Base-by-base conservation (phyloP, 768 basidiomycete genomes). In the Tulasnella sp. region DNA sequence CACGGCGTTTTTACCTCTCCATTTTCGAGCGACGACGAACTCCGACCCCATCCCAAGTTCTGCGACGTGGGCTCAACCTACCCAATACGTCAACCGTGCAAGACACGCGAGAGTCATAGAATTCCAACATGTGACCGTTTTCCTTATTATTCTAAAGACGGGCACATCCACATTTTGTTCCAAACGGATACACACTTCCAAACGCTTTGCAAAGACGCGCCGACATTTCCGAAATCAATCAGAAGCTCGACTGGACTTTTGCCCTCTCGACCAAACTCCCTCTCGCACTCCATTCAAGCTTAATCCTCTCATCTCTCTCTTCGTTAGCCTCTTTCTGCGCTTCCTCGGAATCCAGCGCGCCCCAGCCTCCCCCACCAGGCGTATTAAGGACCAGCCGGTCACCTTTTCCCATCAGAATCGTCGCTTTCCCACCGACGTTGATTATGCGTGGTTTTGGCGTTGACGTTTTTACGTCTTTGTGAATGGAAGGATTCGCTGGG, bases 291-390 rank as follows among this genome's bases (percentile, higher is more conserved):
- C 72, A 73, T n/a, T 73, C 42, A 5, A 15, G n/a, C 72, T 73
- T 73, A 22, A 70, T 70, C 37, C 69, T 78, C 52, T 75, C 71
- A 19, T 42, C 73, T 15, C 12, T 72, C 49, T 79, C 72, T 22
- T 36, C 42, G 19, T 78, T 40, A 25, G 77, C 78, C 14, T 36
- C 73, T 72, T 79, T 79, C 37, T 78, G 76, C 78, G 78, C 77
- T 67, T 69, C 75, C 58, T 79, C 76, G 15, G 74, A 79, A 0
- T 82, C 80, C 8, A 79, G 76, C 8, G 70, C 40, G 0, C 95
- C 95, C 92, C 92, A 97, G 2, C 90, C 96, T 8, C 96, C 96
- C 11, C 91, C 96, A 0, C 96, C 96, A 0, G 96, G 96, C 0
- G 96, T 96, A 84, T 95, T 90, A 70, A 97, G 89, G 76, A 91